Evolutionary conservation across 257 asterid genomes (phyloP).

Genomic region (Striga asiatica): DNA sequence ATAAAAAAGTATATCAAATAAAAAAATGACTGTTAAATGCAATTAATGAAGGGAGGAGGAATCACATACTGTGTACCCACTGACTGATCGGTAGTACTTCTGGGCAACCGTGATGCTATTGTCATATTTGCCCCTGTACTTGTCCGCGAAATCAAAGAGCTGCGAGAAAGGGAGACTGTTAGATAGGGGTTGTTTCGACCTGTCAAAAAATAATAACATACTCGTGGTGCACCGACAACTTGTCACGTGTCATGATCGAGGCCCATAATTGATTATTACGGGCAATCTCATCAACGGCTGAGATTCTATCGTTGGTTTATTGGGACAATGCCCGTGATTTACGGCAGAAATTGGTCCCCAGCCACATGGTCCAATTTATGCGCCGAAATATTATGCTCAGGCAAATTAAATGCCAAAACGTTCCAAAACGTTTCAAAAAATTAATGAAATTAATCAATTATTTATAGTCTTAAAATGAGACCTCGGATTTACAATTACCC

Average conservation of each 20-base stretch:
- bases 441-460: too few species aligned
- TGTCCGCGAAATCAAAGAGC: conserved; percentile 91
- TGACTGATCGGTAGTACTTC: conserved; percentile 88
- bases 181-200: not conserved
- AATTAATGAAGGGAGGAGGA: not conserved
- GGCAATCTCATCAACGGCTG: not conserved
- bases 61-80: conserved; percentile 86
- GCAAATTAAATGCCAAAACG: not conserved
- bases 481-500: too few species aligned
- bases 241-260: not conserved
- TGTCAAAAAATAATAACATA: not conserved
- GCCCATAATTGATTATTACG: not conserved
- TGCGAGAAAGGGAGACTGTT: conserved; percentile 21
- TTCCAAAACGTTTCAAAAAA: too few species aligned
- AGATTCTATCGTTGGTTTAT: not conserved
- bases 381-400: conserved; percentile 36
- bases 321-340: not conserved
- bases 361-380: conserved; percentile 28
- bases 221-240: not conserved
- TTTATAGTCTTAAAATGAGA: too few species aligned
- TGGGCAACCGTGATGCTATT: conserved; percentile 76
- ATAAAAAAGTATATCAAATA: too few species aligned
- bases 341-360: conserved; percentile 1
- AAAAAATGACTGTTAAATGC: too few species aligned
- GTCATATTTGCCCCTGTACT: conserved; percentile 94